Conservation (phyloP, 1,284 basidiomycete species). For the Prillingera fragicola region DNA sequence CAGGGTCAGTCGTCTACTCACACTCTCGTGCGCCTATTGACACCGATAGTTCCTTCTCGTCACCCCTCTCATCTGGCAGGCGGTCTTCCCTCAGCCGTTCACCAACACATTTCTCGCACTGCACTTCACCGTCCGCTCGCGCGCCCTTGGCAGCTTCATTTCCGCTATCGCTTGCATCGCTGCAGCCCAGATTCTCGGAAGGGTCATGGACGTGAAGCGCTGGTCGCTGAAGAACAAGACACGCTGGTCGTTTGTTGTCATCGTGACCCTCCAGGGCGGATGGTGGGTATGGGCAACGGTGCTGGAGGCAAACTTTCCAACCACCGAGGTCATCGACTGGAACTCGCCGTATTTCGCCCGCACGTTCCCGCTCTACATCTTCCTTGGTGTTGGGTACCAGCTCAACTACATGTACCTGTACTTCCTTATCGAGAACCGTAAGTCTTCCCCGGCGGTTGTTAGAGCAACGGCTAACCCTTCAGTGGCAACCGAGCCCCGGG, state of each 20-base stretch:
- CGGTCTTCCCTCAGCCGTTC: slow-evolving; percentile 8
- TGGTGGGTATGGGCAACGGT: slow-evolving; percentile 13
- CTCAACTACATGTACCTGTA: slow-evolving; percentile 8
- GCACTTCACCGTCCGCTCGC: slow-evolving; percentile 6
- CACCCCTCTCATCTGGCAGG: slow-evolving; percentile 4
- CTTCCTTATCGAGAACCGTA: slow-evolving; percentile 7
- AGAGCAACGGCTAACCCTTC: neutral
- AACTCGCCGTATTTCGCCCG: slow-evolving; percentile 1
- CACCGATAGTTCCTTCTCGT: slow-evolving; percentile 3
- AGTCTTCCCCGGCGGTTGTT: neutral
- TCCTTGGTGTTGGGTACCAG: slow-evolving; percentile 8
- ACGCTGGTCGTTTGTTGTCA: neutral
- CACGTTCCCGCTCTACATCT: slow-evolving; percentile 11
- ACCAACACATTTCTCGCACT: slow-evolving; percentile 8
- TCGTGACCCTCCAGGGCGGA: slow-evolving; percentile 3
- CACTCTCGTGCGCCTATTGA: neutral
- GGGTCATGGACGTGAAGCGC: neutral
- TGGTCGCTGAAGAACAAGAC: slow-evolving; percentile 1
- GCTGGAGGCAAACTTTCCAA: slow-evolving; percentile 3
- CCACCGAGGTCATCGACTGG: slow-evolving; percentile 4
- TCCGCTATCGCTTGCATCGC: slow-evolving; percentile 3
- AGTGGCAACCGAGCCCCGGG: neutral
- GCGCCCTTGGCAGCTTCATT: slow-evolving; percentile 3
- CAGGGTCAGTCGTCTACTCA: neutral
- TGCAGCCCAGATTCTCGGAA: slow-evolving; percentile 7